Base-by-base conservation (phyloP, 495 filamentous ascomycete genomes). In the Trichoderma reesei region DNA sequence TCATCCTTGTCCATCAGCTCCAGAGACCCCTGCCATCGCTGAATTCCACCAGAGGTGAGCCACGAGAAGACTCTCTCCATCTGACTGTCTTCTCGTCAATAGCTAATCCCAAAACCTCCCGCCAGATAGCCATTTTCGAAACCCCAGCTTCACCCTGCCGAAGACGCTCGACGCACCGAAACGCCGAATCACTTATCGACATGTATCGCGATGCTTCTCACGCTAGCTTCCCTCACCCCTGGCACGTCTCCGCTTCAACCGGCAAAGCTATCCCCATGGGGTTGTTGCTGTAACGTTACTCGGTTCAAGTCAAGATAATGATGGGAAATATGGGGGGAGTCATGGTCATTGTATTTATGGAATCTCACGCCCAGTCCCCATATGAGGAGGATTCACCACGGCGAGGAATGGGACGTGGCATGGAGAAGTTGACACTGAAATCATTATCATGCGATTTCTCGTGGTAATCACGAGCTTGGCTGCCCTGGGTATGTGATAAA, bases 271-370 rank as follows among this genome's bases (percentile, higher is more conserved):
- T 14, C 51, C 51, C 51, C 51, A 56, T 56, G 51, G 51, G 51
- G 51, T 56, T 34, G 8, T 4, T 56, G 34, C 26, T 56, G 51
- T 56, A 56, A 56, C 51, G 51, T 56, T 56, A 56, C 51, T 20
- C 51, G 1, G 26, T 34, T 34, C 2, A 31, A 56, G 20, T 56
- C 26, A 56, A 34, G 51, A 16, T 4, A 10, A 56, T 33, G 26
- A 14, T 14, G 20, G 26, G 26, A 26, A 31, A 16, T n/a, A 10
- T 56, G 9, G 5, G 9, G 26, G 51, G 16, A 48, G 26, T 9
- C 26, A 56, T 56, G 51, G 0, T 7, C 0, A 0, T 13, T 10
- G 7, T 56, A 48, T 56, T 33, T 56, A 56, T 56, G 51, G 51
- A 34, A 33, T 56, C 33, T 56, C 4, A 6, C 51, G 51, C 8